Base-by-base conservation (phyloP, 1,284 basidiomycete genomes). In the Cutaneotrichosporon sp. region DNA sequence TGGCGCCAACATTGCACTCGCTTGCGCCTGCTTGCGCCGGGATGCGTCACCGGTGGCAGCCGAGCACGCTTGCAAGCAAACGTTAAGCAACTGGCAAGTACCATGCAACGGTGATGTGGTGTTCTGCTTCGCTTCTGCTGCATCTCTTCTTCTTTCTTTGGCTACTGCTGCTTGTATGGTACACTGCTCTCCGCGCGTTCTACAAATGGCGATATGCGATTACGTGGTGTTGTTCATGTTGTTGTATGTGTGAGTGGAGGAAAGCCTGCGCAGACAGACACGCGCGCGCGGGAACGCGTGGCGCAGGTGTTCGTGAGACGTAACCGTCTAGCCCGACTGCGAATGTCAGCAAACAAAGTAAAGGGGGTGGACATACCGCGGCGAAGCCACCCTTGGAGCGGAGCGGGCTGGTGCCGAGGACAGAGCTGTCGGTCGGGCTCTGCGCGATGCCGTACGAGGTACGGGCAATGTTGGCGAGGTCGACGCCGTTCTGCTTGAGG, bases 381-480 rank as follows among this genome's bases (percentile, higher is more conserved):
- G 60, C 58, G 57, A 64, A 64, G 23, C 63, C 63, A 18, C 54
- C 51, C 63, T 67, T 73, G 63, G 60, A 58, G 60, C 67, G 69
- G 55, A 77, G 77, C 59, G 77, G 77, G 56, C 65, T 64, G 51
- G 72, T 68, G 54, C 76, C 64, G 59, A 73, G 59, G 49, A 75
- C 49, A 52, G 64, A 49, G 13, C 55, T 59, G 36, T 67, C 73
- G 52, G 64, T 69, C 22, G 85, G 84, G 50, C 85, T 85, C 54
- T 78, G 76, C 43, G 84, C 83, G 36, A 86, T 82, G 18, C 84
- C 88, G 58, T 80, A 79, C 12, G 87, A 89, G 54, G 87, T 87
- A 62, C 87, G 84, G 22, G 88, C 88, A 64, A 91, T 90, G 51
- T 83, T 78, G 40, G 80, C 79, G 54, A 91, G 81, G 73, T 90